Base-by-base conservation (phyloP, 345 rosid genomes). In the Iberis pinnata region DNA sequence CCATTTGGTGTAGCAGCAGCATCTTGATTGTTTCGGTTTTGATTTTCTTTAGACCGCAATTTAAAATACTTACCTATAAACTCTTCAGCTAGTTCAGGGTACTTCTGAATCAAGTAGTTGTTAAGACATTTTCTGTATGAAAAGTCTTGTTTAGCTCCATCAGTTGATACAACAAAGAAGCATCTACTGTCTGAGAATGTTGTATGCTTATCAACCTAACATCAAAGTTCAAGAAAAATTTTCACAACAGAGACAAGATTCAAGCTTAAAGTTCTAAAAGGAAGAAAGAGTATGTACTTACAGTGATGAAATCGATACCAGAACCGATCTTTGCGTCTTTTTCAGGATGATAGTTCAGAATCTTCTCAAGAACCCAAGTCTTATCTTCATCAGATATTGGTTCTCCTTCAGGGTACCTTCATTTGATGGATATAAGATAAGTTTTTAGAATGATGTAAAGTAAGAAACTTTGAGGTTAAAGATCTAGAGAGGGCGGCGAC, bases 371-470 rank as follows among this genome's bases (percentile, higher is more conserved):
- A 4, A 85, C 60, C 37, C 58, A 83, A 2, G 73, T 60, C 49
- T 88, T 83, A 41, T 92, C 90, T 12, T 70, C 80, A 12, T 81
- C 80, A 3, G 95, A 72, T 35, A 88, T 65, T 9, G 80, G 82
- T 65, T 83, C 90, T 45, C 86, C 89, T 63, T 92, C 95, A 31
- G 73, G 77, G 78, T 79, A 80, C 80, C 97, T 88, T 60, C 60
- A 75, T 50, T 9, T 67, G 19, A 55, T 45, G 37, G 71, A 56
- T 26, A 69, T 40, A 24, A 31, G n/a, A n/a, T n/a, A n/a, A n/a
- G n/a, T n/a, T 26, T 59, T 46, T 19, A 48, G 33, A 58, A 39
- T 40, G 39, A 40, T 25, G 41, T n/a, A n/a, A n/a, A n/a, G n/a
- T n/a, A n/a, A n/a, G n/a, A n/a, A n/a, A n/a, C n/a, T n/a, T n/a